Percentiles rank a stretch among this genome's conserved stretches.
These are phyloP conservation scores for Phytophthora europaea DNA, from an alignment of 352 stramenopile genomes.

Conservation along the genomic window DNA sequence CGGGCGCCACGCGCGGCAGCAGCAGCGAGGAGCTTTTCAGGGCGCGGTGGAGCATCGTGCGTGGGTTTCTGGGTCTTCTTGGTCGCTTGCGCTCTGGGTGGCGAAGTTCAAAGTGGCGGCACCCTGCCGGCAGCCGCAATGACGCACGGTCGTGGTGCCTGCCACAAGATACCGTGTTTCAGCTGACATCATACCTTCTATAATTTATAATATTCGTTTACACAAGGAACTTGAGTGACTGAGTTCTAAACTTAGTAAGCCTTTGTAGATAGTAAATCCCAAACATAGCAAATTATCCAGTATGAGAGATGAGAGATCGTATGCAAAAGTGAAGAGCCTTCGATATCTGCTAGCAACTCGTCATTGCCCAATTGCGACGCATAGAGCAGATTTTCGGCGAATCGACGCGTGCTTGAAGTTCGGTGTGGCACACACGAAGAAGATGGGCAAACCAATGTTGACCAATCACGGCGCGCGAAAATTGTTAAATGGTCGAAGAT, in stretches of 20 bases:
- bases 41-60: slow-evolving; percentile 34
- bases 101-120: slow-evolving; percentile 37
- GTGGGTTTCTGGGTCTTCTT: slow-evolving; percentile 11
- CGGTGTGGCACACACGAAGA: slow-evolving; percentile 14
- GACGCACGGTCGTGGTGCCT: slow-evolving; percentile 6
- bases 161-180: slow-evolving; percentile 30
- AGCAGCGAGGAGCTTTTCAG: slow-evolving; percentile 39
- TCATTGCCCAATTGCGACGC: slow-evolving; percentile 15
- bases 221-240: not conserved
- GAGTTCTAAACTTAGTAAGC: too few species aligned
- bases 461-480: slow-evolving; percentile 12
- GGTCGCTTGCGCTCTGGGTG: slow-evolving; percentile 25
- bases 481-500: slow-evolving; percentile 35
- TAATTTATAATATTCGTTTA: not conserved
- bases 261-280: not conserved
- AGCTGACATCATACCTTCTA: not conserved
- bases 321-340: not conserved
- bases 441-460: not conserved
- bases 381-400: slow-evolving; percentile 5
- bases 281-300: not conserved
- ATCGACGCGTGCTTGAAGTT: slow-evolving; percentile 18
- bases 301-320: not conserved
- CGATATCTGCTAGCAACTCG: not conserved
- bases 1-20: slow-evolving; percentile 31
- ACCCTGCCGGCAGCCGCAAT: slow-evolving; percentile 9